These are phyloP conservation scores for Volvariella surrecta DNA, from an alignment of 1,284 basidiomycete genomes.

Conservation along the genomic window DNA sequence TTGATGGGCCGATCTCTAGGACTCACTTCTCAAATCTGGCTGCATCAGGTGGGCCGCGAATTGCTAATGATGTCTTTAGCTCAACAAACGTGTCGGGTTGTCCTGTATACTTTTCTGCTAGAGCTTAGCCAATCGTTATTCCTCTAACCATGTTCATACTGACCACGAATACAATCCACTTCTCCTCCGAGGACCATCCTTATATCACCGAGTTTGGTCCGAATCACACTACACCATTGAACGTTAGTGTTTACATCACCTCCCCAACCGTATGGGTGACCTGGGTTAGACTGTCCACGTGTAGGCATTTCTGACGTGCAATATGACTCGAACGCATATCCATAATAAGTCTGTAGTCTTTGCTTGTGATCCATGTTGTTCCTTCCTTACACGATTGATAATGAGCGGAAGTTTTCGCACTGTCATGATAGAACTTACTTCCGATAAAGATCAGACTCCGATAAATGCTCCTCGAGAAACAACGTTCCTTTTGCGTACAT, in stretches of 20 bases:
- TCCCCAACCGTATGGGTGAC: constrained; percentile 57
- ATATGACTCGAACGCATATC: constrained; percentile 85
- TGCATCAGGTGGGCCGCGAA: constrained; percentile 65
- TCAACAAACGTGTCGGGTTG: constrained; percentile 72
- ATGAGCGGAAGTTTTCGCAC: constrained; percentile 3
- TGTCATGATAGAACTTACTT: constrained; percentile 41
- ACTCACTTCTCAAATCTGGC: constrained; percentile 75
- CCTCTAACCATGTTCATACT: constrained; percentile 12
- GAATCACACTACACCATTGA: constrained; percentile 93
- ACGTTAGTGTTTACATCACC: constrained; percentile 90
- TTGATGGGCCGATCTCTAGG: background rate
- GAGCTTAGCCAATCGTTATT: constrained; percentile 7
- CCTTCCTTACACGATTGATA: constrained; percentile 25
- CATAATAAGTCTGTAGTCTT: constrained; percentile 59
- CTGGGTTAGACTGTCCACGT: constrained; percentile 11
- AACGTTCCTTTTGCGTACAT: constrained; percentile 72
- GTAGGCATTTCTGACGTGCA: constrained; percentile 50
- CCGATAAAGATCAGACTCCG: constrained; percentile 38
- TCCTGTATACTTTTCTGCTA: constrained; percentile 46
- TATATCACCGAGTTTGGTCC: constrained; percentile 76
- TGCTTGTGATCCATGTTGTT: constrained; percentile 54
- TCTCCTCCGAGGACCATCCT: constrained; percentile 91
- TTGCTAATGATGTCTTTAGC: constrained; percentile 85
- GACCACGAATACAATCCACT: constrained; percentile 87
- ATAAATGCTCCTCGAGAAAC: constrained; percentile 79